These are phyloP conservation scores for Aspergillus sp. DNA, from an alignment of 2,329 filamentous ascomycete species.

Conservation along the genomic window DNA sequence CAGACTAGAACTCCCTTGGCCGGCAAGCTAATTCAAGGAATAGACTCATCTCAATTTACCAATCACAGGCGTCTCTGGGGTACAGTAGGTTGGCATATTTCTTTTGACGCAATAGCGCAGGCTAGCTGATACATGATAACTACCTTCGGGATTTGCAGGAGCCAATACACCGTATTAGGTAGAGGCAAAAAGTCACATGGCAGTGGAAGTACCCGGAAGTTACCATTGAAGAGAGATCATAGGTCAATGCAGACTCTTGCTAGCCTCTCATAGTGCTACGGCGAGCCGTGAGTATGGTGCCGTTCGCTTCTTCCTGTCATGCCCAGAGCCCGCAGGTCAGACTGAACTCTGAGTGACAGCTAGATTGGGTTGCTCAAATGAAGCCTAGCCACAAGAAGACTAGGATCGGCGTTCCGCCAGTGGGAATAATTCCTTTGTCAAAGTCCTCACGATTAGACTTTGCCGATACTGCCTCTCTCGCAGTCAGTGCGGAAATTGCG, in stretches of 20 bases:
- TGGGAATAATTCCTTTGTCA: conserved; percentile 16
- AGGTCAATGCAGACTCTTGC: neutral
- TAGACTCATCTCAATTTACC: neutral
- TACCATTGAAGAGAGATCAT: neutral
- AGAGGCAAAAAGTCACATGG: conserved; percentile 5
- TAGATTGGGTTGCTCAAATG: conserved; percentile 1
- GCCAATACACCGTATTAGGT: neutral
- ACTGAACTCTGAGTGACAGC: conserved; percentile 2
- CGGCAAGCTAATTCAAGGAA: neutral
- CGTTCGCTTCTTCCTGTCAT: neutral
- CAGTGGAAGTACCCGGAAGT: neutral
- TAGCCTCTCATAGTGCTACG: neutral
- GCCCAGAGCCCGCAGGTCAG: conserved; percentile 3
- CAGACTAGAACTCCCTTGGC: neutral
- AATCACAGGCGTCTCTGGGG: neutral
- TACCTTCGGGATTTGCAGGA: neutral
- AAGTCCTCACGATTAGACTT: conserved; percentile 11
- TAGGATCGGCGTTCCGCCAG: conserved; percentile 14
- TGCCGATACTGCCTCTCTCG: conserved; percentile 1
- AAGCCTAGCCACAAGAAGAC: neutral
- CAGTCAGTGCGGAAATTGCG: conserved; percentile 7
- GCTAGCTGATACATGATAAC: neutral
- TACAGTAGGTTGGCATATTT: neutral
- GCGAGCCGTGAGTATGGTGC: neutral
- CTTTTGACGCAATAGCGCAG: conserved; percentile 2